phyloP scores from a whole-genome alignment of 805 yeast genomes.

The Candida awuae region DNA sequence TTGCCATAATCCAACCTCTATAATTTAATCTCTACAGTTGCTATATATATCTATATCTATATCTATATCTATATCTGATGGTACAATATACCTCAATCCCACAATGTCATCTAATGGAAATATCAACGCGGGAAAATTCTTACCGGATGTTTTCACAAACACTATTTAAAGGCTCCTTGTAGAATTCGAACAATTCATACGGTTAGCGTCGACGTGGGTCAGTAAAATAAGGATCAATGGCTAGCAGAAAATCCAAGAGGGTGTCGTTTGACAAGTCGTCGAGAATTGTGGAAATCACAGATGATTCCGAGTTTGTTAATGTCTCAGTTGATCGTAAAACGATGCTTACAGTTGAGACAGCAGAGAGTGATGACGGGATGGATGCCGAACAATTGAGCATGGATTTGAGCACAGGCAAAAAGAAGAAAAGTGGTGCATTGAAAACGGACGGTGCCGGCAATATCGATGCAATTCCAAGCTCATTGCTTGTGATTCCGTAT shows the following conservation, averaged over 20 bases:
- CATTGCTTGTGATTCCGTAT: slow-evolving; percentile 24
- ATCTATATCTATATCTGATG: no score
- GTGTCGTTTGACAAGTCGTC: slow-evolving; percentile 12
- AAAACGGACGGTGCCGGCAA: not conserved
- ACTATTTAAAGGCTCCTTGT: no score
- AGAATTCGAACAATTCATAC: no score
- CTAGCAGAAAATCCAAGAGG: slow-evolving; percentile 9
- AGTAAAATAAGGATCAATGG: no score
- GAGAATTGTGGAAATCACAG: slow-evolving; percentile 9
- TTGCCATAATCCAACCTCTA: no score
- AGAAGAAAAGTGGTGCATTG: slow-evolving; percentile 6
- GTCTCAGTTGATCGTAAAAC: not conserved
- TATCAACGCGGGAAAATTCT: no score
- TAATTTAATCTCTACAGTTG: no score
- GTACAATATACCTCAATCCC: no score
- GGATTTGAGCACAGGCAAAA: slow-evolving; percentile 13
- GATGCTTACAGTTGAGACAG: not conserved
- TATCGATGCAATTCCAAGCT: slow-evolving; percentile 7
- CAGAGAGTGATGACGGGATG: slow-evolving; percentile 5
- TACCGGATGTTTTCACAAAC: no score
- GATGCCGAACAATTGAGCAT: slow-evolving; percentile 13
- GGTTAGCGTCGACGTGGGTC: no score
- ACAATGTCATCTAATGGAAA: no score
- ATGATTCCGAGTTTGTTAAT: slow-evolving; percentile 4
- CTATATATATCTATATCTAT: no score